Evolutionary conservation across 192 early-diverging fungal genomes (phyloP).

Genomic region (Thamnidium elegans): DNA sequence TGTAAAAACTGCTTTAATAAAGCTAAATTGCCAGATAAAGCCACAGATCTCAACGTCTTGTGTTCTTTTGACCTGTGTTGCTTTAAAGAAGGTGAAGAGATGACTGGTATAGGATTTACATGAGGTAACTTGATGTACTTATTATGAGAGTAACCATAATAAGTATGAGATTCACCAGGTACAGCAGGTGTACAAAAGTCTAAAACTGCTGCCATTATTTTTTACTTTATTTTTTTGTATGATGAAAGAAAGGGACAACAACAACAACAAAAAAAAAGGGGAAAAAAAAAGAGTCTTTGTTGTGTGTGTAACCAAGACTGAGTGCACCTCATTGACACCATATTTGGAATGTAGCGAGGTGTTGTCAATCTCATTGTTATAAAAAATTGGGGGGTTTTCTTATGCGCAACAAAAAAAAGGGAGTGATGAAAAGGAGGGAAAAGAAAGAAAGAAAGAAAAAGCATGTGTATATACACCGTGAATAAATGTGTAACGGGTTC

Average conservation of each 20-base stretch:
- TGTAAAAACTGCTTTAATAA: constrained; percentile 40
- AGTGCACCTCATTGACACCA: no score
- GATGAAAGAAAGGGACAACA: background rate
- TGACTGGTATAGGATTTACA: constrained; percentile 10
- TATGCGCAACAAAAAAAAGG: no score
- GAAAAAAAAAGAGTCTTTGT: background rate
- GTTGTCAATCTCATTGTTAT: no score
- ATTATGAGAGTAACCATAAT: constrained; percentile 56
- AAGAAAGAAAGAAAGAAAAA: no score
- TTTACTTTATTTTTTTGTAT: background rate
- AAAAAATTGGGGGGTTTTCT: no score
- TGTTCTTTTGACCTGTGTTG: constrained; percentile 10
- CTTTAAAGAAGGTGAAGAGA: background rate
- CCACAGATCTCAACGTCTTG: constrained; percentile 22
- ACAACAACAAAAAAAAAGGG: background rate
- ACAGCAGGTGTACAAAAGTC: constrained; percentile 57
- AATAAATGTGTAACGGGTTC: no score
- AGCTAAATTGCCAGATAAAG: constrained; percentile 34
- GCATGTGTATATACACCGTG: no score
- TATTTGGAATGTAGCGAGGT: no score
- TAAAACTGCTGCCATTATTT: constrained; percentile 13
- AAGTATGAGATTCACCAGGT: constrained; percentile 53
- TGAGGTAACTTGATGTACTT: constrained; percentile 43
- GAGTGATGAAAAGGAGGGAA: no score
- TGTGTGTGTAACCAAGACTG: no score